These are phyloP conservation scores for Penicillium odoratum DNA, from an alignment of 495 filamentous ascomycete genomes.

Conservation along the genomic window DNA sequence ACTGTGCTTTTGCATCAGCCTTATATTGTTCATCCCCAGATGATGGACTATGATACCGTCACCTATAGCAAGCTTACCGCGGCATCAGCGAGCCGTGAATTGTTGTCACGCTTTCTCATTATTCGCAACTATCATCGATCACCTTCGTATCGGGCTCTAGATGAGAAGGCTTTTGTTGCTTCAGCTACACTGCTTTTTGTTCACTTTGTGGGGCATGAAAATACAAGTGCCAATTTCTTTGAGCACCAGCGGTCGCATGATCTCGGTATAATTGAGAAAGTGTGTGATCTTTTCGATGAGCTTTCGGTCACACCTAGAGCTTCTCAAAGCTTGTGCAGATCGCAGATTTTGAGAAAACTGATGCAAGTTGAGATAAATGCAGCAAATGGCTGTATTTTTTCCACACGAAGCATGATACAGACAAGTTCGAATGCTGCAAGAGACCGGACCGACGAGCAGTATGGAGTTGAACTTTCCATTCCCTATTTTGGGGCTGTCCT, in stretches of 20 bases:
- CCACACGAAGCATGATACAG: background rate
- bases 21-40: slow-evolving; percentile 42
- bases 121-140: slow-evolving; percentile 36
- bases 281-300: slow-evolving; percentile 41
- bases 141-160: slow-evolving; percentile 48
- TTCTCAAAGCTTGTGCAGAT: slow-evolving; percentile 1
- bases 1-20: slow-evolving; percentile 51
- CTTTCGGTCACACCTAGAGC: slow-evolving; percentile 32
- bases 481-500: slow-evolving; percentile 42
- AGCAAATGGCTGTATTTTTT: slow-evolving; percentile 11
- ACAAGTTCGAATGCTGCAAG: background rate
- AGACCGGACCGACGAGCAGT: slow-evolving; percentile 9
- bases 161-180: slow-evolving; percentile 51
- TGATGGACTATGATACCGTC: slow-evolving; percentile 27
- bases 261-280: slow-evolving; percentile 22
- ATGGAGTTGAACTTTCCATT: slow-evolving; percentile 23
- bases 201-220: slow-evolving; percentile 37
- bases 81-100: slow-evolving; percentile 44
- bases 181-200: slow-evolving; percentile 46
- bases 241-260: slow-evolving; percentile 35
- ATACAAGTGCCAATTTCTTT: slow-evolving; percentile 23
- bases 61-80: slow-evolving; percentile 47
- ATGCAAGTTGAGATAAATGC: slow-evolving; percentile 16
- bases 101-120: slow-evolving; percentile 39
- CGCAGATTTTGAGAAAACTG: slow-evolving; percentile 5